Percentiles rank a stretch among this genome's conserved stretches.
These are phyloP conservation scores for Kalmanozyma brasiliensis DNA, from an alignment of 1,284 basidiomycete species.

Conservation along the genomic window DNA sequence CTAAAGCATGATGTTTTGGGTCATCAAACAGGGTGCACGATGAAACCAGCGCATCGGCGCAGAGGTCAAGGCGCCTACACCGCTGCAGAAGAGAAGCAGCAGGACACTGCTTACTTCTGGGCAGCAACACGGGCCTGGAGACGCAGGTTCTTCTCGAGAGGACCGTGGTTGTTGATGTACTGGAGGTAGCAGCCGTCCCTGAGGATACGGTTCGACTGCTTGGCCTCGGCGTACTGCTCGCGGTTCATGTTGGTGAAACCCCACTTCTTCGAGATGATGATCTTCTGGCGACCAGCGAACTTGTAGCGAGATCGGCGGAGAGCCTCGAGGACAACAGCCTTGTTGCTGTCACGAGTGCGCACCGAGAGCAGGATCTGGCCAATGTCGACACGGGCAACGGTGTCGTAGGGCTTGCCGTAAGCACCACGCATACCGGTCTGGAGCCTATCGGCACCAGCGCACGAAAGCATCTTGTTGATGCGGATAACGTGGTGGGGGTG, in stretches of 20 bases:
- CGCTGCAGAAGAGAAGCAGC: slow-evolving; percentile 9
- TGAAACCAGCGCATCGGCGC: slow-evolving; percentile 36
- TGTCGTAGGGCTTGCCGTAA: slow-evolving; percentile 99
- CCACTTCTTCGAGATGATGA: slow-evolving; percentile 78
- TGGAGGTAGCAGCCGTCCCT: slow-evolving; percentile 67
- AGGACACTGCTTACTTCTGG: slow-evolving; percentile 57
- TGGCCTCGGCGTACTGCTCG: slow-evolving; percentile 86
- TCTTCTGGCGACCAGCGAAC: slow-evolving; percentile 99
- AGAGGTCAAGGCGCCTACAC: slow-evolving; percentile 15
- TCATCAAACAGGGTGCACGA: slow-evolving; percentile 11
- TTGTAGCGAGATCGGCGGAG: slow-evolving; percentile 89
- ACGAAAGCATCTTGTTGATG: slow-evolving; percentile 99
- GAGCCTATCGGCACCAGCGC: slow-evolving; percentile 94
- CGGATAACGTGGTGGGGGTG: slow-evolving; percentile 99
- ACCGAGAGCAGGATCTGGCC: slow-evolving; percentile 97
- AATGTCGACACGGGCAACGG: slow-evolving; percentile 93
- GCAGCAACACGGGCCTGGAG: slow-evolving; percentile 65
- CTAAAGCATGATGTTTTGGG: slow-evolving; percentile 33
- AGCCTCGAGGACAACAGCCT: slow-evolving; percentile 91
- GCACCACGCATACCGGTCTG: slow-evolving; percentile 99
- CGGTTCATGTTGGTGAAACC: slow-evolving; percentile 96
- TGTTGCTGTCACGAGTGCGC: slow-evolving; percentile 89
- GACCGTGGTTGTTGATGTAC: slow-evolving; percentile 67
- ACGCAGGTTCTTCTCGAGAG: slow-evolving; percentile 63
- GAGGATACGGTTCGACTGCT: slow-evolving; percentile 74